Conservation (phyloP, 73 alveolate species). For the Diophrys appendiculata region DNA sequence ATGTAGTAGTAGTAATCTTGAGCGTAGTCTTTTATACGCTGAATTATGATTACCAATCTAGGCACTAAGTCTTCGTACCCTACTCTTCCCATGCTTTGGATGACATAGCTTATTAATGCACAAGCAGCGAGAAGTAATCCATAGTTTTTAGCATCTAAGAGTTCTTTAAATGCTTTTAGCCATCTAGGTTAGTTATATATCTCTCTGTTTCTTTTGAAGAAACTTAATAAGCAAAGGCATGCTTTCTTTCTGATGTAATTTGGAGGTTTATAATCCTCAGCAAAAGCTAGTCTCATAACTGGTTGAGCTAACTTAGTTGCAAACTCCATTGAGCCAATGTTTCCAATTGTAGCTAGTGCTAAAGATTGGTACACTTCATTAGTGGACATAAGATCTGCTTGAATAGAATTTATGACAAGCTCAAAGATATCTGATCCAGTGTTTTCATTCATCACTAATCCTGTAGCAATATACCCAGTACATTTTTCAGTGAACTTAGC, state of each 20-base stretch:
- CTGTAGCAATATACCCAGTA: constrained; percentile 98
- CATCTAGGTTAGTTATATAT: constrained; percentile 61
- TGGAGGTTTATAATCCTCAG: constrained; percentile 78
- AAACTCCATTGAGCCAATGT: constrained; percentile 87
- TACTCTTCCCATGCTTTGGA: constrained; percentile 70
- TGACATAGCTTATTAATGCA: constrained; percentile 72
- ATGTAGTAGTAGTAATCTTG: constrained; percentile 93
- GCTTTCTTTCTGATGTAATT: constrained; percentile 92
- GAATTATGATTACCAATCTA: constrained; percentile 72
- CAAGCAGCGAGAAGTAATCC: constrained; percentile 85
- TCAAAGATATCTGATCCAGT: constrained; percentile 74
- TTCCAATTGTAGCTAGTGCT: constrained; percentile 94
- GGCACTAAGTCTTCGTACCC: constrained; percentile 89
- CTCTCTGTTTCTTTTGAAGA: constrained; percentile 89
- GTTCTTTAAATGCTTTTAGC: constrained; percentile 71
- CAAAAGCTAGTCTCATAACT: constrained; percentile 82
- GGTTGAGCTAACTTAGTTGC: constrained; percentile 78
- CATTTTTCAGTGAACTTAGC: constrained; percentile 95
- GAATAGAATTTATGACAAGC: constrained; percentile 86
- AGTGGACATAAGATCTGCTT: constrained; percentile 88
- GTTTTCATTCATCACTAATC: constrained; percentile 91
- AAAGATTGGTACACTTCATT: constrained; percentile 91
- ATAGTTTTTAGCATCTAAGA: constrained; percentile 69
- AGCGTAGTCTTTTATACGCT: constrained; percentile 82
- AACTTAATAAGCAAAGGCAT: constrained; percentile 81